Evolutionary conservation across 1,284 basidiomycete species (phyloP).

Genomic region (Leccinum pseudoinsigne): DNA sequence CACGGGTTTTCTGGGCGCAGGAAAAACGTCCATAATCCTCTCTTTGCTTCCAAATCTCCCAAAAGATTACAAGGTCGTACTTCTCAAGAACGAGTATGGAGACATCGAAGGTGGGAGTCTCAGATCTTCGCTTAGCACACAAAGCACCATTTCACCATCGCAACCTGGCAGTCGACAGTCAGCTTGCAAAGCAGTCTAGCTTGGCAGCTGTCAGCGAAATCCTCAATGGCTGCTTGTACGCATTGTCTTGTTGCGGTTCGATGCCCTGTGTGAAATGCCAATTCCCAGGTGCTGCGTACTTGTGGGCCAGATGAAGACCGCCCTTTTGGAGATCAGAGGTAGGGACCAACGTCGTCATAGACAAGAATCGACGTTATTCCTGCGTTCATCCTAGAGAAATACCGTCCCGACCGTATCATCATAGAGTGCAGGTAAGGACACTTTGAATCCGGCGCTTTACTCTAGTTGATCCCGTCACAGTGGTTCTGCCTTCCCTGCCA

Average conservation of each 20-base stretch:
- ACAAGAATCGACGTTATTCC: constrained; percentile 3
- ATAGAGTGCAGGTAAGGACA: constrained; percentile 84
- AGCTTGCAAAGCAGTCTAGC: constrained; percentile 81
- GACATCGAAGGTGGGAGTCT: constrained; percentile 66
- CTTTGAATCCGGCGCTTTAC: not conserved
- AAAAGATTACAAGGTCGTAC: constrained; percentile 79
- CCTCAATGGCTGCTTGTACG: constrained; percentile 88
- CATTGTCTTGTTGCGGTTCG: constrained; percentile 7
- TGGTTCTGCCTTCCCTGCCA: constrained; percentile 88
- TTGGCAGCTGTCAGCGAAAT: constrained; percentile 88
- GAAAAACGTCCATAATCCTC: constrained; percentile 81
- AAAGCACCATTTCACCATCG: constrained; percentile 4
- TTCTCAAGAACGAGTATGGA: constrained; percentile 90
- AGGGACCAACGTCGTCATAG: constrained; percentile 11
- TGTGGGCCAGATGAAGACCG: constrained; percentile 90
- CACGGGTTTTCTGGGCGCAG: constrained; percentile 79
- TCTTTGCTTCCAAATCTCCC: constrained; percentile 78
- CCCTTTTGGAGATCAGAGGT: constrained; percentile 85
- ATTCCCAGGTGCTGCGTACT: constrained; percentile 79
- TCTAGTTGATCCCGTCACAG: constrained; percentile 41
- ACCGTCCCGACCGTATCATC: constrained; percentile 83
- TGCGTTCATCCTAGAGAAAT: constrained; percentile 56
- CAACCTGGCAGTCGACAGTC: constrained; percentile 69
- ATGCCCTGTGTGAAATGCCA: not conserved
- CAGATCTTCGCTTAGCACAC: not conserved